Base-by-base conservation (phyloP, 495 filamentous ascomycete species). In the Pseudevernia furfuracea region DNA sequence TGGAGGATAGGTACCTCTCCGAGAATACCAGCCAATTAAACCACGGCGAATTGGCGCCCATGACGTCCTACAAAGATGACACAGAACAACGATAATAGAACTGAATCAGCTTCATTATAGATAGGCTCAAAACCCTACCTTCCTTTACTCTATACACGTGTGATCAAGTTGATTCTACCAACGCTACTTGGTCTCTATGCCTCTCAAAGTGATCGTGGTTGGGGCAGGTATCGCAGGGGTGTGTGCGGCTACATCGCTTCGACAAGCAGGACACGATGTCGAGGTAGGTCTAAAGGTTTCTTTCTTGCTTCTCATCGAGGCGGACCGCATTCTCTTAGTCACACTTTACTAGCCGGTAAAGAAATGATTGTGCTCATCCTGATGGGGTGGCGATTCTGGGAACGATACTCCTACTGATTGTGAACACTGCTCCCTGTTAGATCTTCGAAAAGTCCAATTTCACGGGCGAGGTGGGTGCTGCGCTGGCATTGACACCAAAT, bases 381-480 rank as follows among this genome's bases (percentile, higher is more conserved):
- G 6, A 1, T 34, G 21, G 52, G 52, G 17, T 17, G n/a, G n/a
- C n/a, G n/a, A n/a, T n/a, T n/a, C n/a, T n/a, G n/a, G n/a, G n/a
- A n/a, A n/a, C n/a, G n/a, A n/a, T 17, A 53, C 3, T 21, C 17
- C 14, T 34, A 32, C 52, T 55, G 52, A 55, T n/a, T 1, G 6
- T 3, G 52, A 7, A 34, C n/a, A 21, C 12, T 17, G 30, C 52
- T 34, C 52, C 30, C 1, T 55, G n/a, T 21, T 43, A 81, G 61
- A 78, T 86, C 34, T 74, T 78, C 58, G 82, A 86, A 65, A 81
- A 78, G 30, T 81, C 77, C 1, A 66, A 28, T 6, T 81, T 85
- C 69, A 70, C 77, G n/a, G 81, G 74, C 44, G 82, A 85, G 66
- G 74, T 81, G 10, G 83, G 83, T 3, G 83, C 83, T 3, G 82